Conservation (phyloP, 1,284 basidiomycete species). For the Ceratobasidium sp. region DNA sequence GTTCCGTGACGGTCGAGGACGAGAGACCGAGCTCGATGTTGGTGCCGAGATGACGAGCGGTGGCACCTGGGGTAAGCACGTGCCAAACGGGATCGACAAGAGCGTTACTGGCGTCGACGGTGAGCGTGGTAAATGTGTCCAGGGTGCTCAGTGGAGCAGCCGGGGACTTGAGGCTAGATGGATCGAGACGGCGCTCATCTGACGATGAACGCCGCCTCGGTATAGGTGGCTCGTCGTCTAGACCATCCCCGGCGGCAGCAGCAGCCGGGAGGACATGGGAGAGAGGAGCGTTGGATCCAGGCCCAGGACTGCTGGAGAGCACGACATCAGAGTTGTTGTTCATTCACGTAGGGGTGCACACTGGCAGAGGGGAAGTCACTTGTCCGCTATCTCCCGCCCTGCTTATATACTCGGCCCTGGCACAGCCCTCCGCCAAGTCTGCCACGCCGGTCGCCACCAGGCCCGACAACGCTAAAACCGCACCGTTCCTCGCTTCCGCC, state of each 20-base stretch:
- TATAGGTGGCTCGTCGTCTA: conserved; percentile 44
- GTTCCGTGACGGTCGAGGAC: background rate
- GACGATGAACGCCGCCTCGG: conserved; percentile 32
- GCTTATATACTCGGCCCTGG: conserved; percentile 14
- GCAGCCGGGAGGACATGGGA: conserved; percentile 37
- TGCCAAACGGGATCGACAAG: conserved; percentile 26
- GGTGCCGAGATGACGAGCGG: conserved; percentile 37
- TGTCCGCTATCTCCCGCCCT: background rate
- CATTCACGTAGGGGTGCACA: conserved; percentile 23
- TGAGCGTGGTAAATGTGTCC: conserved; percentile 27
- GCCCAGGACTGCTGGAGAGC: conserved; percentile 29
- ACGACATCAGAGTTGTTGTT: conserved; percentile 36
- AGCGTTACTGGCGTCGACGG: conserved; percentile 3
- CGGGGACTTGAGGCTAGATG: conserved; percentile 6
- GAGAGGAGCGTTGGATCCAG: conserved; percentile 16
- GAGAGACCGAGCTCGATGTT: conserved; percentile 29
- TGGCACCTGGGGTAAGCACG: conserved; percentile 24
- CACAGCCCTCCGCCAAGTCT: conserved; percentile 39
- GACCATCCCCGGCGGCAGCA: conserved; percentile 1
- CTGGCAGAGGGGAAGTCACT: background rate
- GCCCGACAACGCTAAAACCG: background rate
- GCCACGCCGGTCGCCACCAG: background rate
- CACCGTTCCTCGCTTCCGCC: background rate
- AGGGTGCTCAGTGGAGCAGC: conserved; percentile 19
- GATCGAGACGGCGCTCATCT: conserved; percentile 22